Evolutionary conservation across 768 basidiomycete species (phyloP).

Genomic region (Lactarius hatsudake): DNA sequence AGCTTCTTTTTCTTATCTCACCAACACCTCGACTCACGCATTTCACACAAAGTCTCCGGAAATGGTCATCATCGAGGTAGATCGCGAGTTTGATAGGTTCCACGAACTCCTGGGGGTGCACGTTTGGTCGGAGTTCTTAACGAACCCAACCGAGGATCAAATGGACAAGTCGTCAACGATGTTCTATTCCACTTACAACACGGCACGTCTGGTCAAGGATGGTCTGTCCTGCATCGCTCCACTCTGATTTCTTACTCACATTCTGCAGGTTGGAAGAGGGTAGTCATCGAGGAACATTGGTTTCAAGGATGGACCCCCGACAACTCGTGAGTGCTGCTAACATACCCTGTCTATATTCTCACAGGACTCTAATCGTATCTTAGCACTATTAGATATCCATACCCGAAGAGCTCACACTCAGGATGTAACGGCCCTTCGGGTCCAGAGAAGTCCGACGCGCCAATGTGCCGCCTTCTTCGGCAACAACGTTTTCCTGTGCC

Average conservation of each 20-base stretch:
- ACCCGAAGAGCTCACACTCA: slow-evolving; percentile 39
- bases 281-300: slow-evolving; percentile 44
- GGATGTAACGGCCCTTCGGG: slow-evolving; percentile 34
- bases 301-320: slow-evolving; percentile 36
- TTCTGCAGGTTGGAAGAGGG: slow-evolving; percentile 45
- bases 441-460: slow-evolving; percentile 36
- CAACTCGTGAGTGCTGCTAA: slow-evolving; percentile 31
- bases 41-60: slow-evolving; percentile 37
- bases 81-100: slow-evolving; percentile 33
- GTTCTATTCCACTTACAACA: slow-evolving; percentile 41
- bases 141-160: slow-evolving; percentile 35
- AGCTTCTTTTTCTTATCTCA: neutral
- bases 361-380: neutral
- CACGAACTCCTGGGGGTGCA: slow-evolving; percentile 42
- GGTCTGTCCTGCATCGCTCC: slow-evolving; percentile 33
- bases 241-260: neutral
- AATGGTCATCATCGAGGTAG: slow-evolving; percentile 46
- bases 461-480: slow-evolving; percentile 46
- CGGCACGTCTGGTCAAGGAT: slow-evolving; percentile 41
- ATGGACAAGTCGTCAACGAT: slow-evolving; percentile 33
- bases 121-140: slow-evolving; percentile 42
- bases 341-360: slow-evolving; percentile 13
- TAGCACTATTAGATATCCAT: slow-evolving; percentile 39
- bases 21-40: neutral
- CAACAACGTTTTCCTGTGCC: slow-evolving; percentile 31